Percentiles rank a stretch among this genome's conserved stretches.
phyloP scores from a whole-genome alignment of 2,329 filamentous ascomycete genomes.

The Venturia carpophila region DNA sequence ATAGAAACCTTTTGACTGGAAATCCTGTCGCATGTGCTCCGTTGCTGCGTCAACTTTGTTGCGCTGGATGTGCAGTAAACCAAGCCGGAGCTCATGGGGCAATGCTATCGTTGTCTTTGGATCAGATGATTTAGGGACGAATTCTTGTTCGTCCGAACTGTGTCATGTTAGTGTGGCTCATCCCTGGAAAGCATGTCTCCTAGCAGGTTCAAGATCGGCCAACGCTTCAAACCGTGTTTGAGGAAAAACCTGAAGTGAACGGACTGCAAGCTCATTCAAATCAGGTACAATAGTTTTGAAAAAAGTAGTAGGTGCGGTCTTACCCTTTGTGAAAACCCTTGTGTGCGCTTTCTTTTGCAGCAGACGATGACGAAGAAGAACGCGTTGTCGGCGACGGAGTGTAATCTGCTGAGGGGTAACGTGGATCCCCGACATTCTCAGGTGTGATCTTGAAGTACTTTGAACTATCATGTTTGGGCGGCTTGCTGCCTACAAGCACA shows the following conservation, averaged over 20 bases:
- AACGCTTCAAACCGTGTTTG: neutral
- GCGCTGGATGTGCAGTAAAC: constrained; percentile 40
- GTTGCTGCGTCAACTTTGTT: constrained; percentile 42
- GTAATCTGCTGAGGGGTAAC: constrained; percentile 29
- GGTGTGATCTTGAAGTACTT: constrained; percentile 38
- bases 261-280: no score
- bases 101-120: constrained; percentile 28
- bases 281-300: neutral
- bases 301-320: neutral
- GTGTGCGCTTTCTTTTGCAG: neutral
- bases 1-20: constrained; percentile 38
- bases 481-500: constrained; percentile 41
- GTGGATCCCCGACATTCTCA: constrained; percentile 34
- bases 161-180: neutral
- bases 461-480: constrained; percentile 26
- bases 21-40: constrained; percentile 36
- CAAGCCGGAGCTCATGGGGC: constrained; percentile 24
- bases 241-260: no score
- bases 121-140: constrained; percentile 30
- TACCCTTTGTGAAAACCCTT: neutral
- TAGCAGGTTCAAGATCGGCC: neutral
- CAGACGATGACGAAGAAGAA: constrained; percentile 17
- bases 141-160: neutral
- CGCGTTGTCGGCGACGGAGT: neutral
- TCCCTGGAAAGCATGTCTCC: no score